Conservation (phyloP, 129 eudicot species). For the Solidago caesia region DNA sequence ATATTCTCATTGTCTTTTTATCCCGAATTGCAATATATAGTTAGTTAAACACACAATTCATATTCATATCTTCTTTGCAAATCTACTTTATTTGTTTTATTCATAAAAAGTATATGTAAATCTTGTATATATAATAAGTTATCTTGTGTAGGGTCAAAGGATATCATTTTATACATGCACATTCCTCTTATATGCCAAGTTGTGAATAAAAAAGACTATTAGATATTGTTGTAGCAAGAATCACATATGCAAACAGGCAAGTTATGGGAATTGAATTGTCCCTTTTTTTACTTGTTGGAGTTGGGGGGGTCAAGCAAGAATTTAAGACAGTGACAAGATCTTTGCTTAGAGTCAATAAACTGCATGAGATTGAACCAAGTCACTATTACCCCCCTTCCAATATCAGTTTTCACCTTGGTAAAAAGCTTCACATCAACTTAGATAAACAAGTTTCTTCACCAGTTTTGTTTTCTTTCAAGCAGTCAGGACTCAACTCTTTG, state of each 20-base stretch:
- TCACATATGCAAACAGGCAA: slow-evolving; percentile 25
- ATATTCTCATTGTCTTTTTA: neutral
- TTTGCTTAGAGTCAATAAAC: slow-evolving; percentile 22
- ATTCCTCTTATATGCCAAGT: slow-evolving; percentile 37
- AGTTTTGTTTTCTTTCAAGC: slow-evolving; percentile 28
- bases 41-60: slow-evolving; percentile 14
- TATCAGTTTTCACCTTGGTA: slow-evolving; percentile 25
- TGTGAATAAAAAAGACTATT: slow-evolving; percentile 15
- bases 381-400: slow-evolving; percentile 8
- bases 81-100: slow-evolving; percentile 3
- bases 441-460: slow-evolving; percentile 24
- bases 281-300: slow-evolving; percentile 24
- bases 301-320: slow-evolving; percentile 11
- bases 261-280: slow-evolving; percentile 30
- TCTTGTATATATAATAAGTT: slow-evolving; percentile 28
- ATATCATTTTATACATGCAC: slow-evolving; percentile 30
- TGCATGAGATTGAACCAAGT: slow-evolving; percentile 21
- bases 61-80: neutral
- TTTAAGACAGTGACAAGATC: slow-evolving; percentile 21
- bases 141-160: slow-evolving; percentile 37
- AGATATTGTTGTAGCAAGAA: slow-evolving; percentile 29
- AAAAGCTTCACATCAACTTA: slow-evolving; percentile 38
- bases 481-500: slow-evolving; percentile 27
- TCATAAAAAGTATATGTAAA: slow-evolving; percentile 17
- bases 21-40: neutral